Evolutionary conservation across 768 basidiomycete species (phyloP).

Genomic region (Lentinus tigrinus): DNA sequence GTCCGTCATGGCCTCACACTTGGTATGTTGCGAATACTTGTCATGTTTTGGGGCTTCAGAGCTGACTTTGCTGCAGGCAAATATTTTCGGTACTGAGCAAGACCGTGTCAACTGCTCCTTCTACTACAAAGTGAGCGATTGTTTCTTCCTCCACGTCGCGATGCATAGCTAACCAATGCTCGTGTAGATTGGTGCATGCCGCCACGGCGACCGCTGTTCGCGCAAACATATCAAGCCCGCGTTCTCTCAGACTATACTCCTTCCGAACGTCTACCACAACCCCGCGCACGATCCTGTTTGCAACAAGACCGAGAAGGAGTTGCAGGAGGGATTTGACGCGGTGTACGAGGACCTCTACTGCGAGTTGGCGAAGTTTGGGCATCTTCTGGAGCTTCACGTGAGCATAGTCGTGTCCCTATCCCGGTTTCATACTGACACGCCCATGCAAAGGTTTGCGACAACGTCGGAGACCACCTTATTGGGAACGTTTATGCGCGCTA

Average conservation of each 20-base stretch:
- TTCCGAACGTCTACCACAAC: conserved; percentile 98
- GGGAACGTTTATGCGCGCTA: conserved; percentile 98
- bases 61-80: conserved; percentile 53
- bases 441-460: conserved; percentile 80
- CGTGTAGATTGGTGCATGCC: conserved; percentile 90
- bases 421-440: neutral
- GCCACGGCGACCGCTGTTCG: conserved; percentile 97
- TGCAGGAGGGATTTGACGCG: conserved; percentile 89
- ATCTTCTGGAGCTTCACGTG: conserved; percentile 93
- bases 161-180: conserved; percentile 3
- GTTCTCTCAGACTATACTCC: conserved; percentile 94
- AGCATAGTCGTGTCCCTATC: conserved; percentile 29
- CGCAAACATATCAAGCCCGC: conserved; percentile 98
- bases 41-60: neutral
- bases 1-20: conserved; percentile 67
- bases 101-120: conserved; percentile 98
- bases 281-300: conserved; percentile 91
- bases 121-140: conserved; percentile 81
- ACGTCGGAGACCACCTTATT: conserved; percentile 98
- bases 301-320: conserved; percentile 82
- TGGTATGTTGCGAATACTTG: conserved; percentile 41
- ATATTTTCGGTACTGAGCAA: conserved; percentile 94
- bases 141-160: neutral
- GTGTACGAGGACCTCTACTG: conserved; percentile 96
- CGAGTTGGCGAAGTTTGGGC: conserved; percentile 92